Conservation (phyloP, 352 stramenopile genomes). For the Aphanomyces euteiches region DNA sequence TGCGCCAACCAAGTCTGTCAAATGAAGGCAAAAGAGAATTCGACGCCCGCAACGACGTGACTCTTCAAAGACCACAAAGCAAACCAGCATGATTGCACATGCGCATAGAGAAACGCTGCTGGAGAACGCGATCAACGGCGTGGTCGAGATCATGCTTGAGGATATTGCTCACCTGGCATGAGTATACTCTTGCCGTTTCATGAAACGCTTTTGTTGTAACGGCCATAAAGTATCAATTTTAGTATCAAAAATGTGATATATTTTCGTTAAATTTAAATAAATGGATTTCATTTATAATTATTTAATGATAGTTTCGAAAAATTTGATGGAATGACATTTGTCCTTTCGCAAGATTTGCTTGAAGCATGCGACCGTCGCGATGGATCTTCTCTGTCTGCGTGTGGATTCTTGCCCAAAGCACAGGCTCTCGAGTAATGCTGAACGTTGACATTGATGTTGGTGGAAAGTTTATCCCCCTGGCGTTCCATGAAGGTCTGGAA, state of each 20-base stretch:
- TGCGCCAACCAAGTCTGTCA: conserved; percentile 47
- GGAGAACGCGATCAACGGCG: conserved; percentile 42
- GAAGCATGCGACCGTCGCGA: not conserved
- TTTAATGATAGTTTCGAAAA: no score
- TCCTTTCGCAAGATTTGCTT: conserved; percentile 1
- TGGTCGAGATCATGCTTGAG: conserved; percentile 30
- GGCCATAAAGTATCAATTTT: no score
- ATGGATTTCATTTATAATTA: no score
- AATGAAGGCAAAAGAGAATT: conserved; percentile 60
- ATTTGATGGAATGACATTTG: not conserved
- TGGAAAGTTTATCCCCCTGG: conserved; percentile 1
- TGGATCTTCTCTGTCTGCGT: not conserved
- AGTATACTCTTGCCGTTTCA: not conserved
- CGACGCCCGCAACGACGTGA: conserved; percentile 58
- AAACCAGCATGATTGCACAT: conserved; percentile 50
- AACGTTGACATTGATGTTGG: conserved; percentile 11
- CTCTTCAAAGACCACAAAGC: conserved; percentile 60
- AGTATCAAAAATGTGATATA: not conserved
- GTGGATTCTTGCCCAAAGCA: no score
- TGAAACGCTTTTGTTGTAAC: not conserved
- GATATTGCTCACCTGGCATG: not conserved
- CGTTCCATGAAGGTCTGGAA: conserved; percentile 29
- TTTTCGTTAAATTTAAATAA: not conserved
- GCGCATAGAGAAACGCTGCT: conserved; percentile 43
- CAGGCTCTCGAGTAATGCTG: not conserved